Evolutionary conservation across 75 land plant species (phyloP).

Genomic region (Sequoia sempervirens): DNA sequence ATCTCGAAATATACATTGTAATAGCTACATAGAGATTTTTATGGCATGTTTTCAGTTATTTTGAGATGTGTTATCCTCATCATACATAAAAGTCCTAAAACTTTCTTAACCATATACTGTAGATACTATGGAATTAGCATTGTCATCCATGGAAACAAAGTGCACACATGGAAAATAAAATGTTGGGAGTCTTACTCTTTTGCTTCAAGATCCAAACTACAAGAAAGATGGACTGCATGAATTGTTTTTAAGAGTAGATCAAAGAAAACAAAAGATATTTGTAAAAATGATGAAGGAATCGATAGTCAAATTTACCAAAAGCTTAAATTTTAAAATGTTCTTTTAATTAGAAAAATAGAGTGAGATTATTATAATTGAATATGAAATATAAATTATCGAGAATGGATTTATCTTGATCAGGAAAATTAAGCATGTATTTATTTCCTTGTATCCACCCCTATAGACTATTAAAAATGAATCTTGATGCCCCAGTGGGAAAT

Average conservation of each 20-base stretch:
- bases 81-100: neutral
- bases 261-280: neutral
- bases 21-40: too few relatives aligned
- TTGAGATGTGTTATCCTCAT: neutral
- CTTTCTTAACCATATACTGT: neutral
- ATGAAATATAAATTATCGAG: neutral
- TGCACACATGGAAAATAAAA: neutral
- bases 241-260: neutral
- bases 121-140: neutral
- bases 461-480: too few relatives aligned
- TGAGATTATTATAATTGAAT: neutral
- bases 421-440: neutral
- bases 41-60: neutral
- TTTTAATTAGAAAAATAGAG: neutral
- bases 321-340: neutral
- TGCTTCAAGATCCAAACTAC: neutral
- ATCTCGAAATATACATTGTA: neutral
- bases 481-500: too few relatives aligned
- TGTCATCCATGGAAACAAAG: neutral
- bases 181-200: neutral
- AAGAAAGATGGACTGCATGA: neutral
- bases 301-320: neutral
- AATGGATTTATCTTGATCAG: neutral
- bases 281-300: neutral
- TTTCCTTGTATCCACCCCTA: too few relatives aligned